Percentiles rank a stretch among this genome's conserved stretches.
Conservation (phyloP, 768 basidiomycete species). For the Calocera cornea region DNA sequence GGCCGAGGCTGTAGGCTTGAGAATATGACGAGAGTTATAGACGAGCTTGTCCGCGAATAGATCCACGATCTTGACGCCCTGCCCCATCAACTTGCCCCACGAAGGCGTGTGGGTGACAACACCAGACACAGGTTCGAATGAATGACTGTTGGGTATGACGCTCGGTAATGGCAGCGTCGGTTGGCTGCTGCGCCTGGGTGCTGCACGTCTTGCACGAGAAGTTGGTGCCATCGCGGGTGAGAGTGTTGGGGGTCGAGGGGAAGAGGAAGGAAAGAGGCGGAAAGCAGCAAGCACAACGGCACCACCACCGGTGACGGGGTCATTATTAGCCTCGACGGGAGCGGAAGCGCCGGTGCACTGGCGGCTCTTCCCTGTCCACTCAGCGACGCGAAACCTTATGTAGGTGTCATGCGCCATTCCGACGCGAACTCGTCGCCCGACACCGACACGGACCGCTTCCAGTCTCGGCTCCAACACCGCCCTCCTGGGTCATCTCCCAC, state of each 20-base stretch:
- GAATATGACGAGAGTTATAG: not conserved
- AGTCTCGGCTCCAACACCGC: too few relatives aligned
- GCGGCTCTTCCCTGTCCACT: not conserved
- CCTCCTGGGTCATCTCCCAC: too few relatives aligned
- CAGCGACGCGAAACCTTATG: not conserved
- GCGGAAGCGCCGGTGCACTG: not conserved
- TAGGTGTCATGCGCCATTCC: too few relatives aligned
- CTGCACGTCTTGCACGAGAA: not conserved
- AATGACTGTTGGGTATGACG: not conserved
- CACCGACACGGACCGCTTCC: too few relatives aligned
- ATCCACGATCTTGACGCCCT: not conserved
- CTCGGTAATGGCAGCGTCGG: not conserved
- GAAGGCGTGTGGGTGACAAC: not conserved
- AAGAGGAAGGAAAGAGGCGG: not conserved
- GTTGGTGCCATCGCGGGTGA: not conserved
- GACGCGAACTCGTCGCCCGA: too few relatives aligned
- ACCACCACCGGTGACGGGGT: not conserved
- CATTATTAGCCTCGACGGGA: not conserved
- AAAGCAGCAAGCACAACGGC: not conserved
- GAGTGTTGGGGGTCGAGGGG: not conserved
- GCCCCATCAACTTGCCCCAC: not conserved
- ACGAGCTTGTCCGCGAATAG: not conserved
- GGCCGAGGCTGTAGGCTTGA: not conserved
- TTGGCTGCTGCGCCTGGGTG: not conserved
- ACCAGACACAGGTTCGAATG: not conserved